Conservation (phyloP, 139 green algal genomes). For the Chlorella sorokiniana region DNA sequence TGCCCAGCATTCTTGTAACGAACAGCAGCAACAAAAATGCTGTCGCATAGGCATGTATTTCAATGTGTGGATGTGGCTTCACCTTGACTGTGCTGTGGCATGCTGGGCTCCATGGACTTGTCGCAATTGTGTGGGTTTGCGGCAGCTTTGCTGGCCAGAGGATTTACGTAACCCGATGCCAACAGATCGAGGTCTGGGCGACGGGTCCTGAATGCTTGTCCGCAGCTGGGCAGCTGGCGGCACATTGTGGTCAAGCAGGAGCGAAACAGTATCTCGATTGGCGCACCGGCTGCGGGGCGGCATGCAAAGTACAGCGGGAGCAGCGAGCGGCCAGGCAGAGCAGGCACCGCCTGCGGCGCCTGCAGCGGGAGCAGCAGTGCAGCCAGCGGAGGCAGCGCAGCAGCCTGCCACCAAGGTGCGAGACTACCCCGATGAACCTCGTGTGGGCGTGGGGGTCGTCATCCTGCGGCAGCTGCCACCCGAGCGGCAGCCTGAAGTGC, state of each 20-base stretch:
- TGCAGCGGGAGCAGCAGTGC: not conserved
- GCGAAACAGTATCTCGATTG: not conserved
- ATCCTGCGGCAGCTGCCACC: constrained; percentile 42
- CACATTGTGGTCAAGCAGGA: not conserved
- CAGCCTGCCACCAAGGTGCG: not conserved
- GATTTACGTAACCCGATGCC: too few species aligned
- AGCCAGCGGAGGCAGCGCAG: not conserved
- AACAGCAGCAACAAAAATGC: too few species aligned
- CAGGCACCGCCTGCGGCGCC: not conserved
- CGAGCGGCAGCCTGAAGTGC: constrained; percentile 45
- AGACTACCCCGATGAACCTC: constrained; percentile 49
- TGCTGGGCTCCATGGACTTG: too few species aligned
- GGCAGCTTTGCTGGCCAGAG: too few species aligned
- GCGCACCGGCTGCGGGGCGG: not conserved
- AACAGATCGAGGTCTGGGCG: too few species aligned
- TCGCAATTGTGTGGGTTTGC: too few species aligned
- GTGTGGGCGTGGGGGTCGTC: constrained; percentile 59
- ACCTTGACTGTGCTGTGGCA: too few species aligned
- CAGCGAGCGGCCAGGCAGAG: not conserved
- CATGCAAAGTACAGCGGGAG: not conserved
- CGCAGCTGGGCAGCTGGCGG: too few species aligned
- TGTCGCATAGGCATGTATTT: too few species aligned
- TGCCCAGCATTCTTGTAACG: not conserved
- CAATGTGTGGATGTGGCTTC: too few species aligned
- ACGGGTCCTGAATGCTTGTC: too few species aligned